Evolutionary conservation across 352 stramenopile species (phyloP), one percentile per base, ranked within the genome.

Genomic region (Globisporangium ultimum): DNA sequence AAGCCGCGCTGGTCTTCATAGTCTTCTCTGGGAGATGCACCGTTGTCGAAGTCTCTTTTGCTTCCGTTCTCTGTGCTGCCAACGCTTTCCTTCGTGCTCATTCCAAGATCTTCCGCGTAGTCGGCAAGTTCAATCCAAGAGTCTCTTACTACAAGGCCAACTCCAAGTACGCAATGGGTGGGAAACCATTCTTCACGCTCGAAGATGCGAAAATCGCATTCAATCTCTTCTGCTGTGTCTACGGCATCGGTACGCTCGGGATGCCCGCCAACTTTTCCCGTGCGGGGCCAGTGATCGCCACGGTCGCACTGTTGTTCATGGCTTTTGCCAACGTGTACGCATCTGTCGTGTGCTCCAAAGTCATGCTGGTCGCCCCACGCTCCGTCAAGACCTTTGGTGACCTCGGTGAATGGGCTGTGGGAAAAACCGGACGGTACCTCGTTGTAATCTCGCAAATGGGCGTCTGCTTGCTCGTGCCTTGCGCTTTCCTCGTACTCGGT

Each of bases 261-360:
- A 84, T 87, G 68, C 74, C 76, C 4, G 55, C 65, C 43, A 87
- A 84, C 48, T 87, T 76, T 34, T 70, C 65, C 9, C 65, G 65
- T 12, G 73, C 76, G 20, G 76, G 76, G 11, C 48, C 63, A 15
- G 50, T 57, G 20, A 42, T 64, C 20, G 64, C 64, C 15, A 41
- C 28, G 10, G 40, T 69, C 24, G 64, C 64, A 5, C 49, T 81
- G 38, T 55, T 72, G 3, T 85, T 80, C 59, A 84, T 84, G 72
- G 72, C 72, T 20, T 79, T 79, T 50, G 70, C 71, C 58, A 86
- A 86, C 63, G 72, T 77, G 24, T 86, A 83, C 60, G 65, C 76
- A 11, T 81, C 76, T 0, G 68, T 86, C 36, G 71, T 66, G 18
- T 58, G 77, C n/a, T 80, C 67, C 50, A 68, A 70, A 28, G 74